Evolutionary conservation across 78 protist genomes (phyloP), one percentile per base, ranked within the genome.

Genomic region (Monosiga brevicollis): DNA sequence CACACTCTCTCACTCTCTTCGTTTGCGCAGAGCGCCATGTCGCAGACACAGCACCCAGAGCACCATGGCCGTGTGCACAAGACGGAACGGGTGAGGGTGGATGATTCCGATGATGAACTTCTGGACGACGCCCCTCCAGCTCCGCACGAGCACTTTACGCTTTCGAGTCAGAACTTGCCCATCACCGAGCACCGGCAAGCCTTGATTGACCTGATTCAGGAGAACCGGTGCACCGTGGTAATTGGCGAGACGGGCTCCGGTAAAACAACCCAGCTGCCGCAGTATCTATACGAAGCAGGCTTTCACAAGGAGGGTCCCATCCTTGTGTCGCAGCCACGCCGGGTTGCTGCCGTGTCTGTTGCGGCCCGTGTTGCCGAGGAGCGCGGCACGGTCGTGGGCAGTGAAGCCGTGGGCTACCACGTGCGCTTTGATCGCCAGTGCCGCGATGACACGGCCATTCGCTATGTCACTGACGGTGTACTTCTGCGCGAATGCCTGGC

Each of bases 221-320:
- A 20, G 73, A 0, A 35, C 36, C 73, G n/a, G 34, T 73, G 43
- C 39, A 22, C 55, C 39, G 3, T 91, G 1, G 80, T 90, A n/a
- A 0, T 62, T 22, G 95, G 95, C 49, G 93, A 82, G 82, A 93
- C 95, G 26, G 94, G 94, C 71, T 89, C 88, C 76, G 95, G 95
- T 35, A 93, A 93, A 80, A 89, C 95, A 25, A 93, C 95, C 38
- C 95, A 92, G 82, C 2, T 92, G 41, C 86, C 94, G 49, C 94
- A 91, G 82, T 91, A 71, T 74, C 37, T 91, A 32, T 34, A 24
- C 73, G 92, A 90, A 36, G 80, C 0, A 2, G 76, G 40, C 23
- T 0, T 0, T 74, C 70, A 0, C 39, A 20, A 78, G 41, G 24
- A 6, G 35, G 39, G 35, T 1, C 15, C 37, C 77, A 72, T 0